Percentiles rank a stretch among this genome's conserved stretches.
Evolutionary conservation across 768 basidiomycete genomes (phyloP).

Genomic region (Antrodiella citrinella): DNA sequence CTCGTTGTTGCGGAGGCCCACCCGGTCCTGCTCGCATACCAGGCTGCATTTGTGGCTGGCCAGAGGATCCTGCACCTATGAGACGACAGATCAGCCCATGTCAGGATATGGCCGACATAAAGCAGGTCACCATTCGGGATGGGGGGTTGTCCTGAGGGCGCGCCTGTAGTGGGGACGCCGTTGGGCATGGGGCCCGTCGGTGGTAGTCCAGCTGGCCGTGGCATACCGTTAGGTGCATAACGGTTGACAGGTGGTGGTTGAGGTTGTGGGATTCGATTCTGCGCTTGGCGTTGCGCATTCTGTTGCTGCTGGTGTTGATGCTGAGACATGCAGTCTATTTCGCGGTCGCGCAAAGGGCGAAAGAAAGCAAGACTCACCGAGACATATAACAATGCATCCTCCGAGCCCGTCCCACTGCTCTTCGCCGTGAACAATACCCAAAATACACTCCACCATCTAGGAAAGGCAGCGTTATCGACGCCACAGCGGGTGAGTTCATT

Average conservation of each 20-base stretch:
- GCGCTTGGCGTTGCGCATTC: constrained; percentile 19
- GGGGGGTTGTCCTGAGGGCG: constrained; percentile 11
- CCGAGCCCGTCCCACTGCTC: constrained; percentile 54
- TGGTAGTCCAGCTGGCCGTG: constrained; percentile 17
- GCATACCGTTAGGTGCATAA: constrained; percentile 20
- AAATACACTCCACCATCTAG: constrained; percentile 85
- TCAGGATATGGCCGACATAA: background rate
- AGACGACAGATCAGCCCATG: constrained; percentile 10
- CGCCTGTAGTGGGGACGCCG: constrained; percentile 12
- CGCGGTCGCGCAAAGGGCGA: background rate
- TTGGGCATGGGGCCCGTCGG: constrained; percentile 11
- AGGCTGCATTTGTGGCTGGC: constrained; percentile 26
- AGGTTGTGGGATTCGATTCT: constrained; percentile 7
- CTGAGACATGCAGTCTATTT: constrained; percentile 7
- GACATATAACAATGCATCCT: constrained; percentile 65
- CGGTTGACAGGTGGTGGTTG: constrained; percentile 11
- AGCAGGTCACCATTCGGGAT: constrained; percentile 20
- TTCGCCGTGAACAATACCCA: constrained; percentile 83
- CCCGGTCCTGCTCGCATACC: constrained; percentile 23
- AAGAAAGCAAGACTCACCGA: constrained; percentile 38
- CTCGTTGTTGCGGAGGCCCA: constrained; percentile 31
- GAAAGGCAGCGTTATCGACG: constrained; percentile 7
- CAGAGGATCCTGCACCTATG: constrained; percentile 22
- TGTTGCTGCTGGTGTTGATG: constrained; percentile 19
- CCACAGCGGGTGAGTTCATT: constrained; percentile 8